Conservation (phyloP, 2,329 filamentous ascomycete genomes). For the Pseudogymnoascus sp. region DNA sequence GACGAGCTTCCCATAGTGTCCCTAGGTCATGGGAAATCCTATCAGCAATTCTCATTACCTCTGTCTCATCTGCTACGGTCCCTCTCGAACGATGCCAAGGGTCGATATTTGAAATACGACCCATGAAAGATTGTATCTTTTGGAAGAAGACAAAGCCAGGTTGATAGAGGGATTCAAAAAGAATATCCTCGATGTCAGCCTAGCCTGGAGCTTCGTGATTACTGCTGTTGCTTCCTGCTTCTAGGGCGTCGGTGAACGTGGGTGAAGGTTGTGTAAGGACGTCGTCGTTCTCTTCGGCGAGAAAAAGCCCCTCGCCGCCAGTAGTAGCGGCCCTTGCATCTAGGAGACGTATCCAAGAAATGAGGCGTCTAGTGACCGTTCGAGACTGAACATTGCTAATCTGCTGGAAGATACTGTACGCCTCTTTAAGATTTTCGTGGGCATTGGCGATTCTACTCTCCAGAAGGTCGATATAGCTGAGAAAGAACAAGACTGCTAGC, state of each 20-base stretch:
- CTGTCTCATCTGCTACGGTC: slow-evolving; percentile 50
- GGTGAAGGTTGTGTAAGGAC: slow-evolving; percentile 40
- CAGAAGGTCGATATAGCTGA: slow-evolving; percentile 46
- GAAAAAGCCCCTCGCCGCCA: slow-evolving; percentile 47
- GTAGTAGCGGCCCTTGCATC: slow-evolving; percentile 49
- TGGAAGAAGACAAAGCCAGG: slow-evolving; percentile 51
- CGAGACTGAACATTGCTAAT: slow-evolving; percentile 33
- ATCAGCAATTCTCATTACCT: slow-evolving; percentile 48
- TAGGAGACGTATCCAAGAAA: slow-evolving; percentile 48
- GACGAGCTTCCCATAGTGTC: slow-evolving; percentile 43
- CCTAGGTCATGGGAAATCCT: slow-evolving; percentile 44
- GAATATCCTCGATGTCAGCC: slow-evolving; percentile 35
- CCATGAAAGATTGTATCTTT: slow-evolving; percentile 50
- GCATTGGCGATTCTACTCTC: slow-evolving; percentile 38
- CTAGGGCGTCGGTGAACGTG: slow-evolving; percentile 31
- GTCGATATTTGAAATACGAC: slow-evolving; percentile 48
- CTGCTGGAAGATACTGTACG: slow-evolving; percentile 41
- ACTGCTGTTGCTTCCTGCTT: slow-evolving; percentile 27
- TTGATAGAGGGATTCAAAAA: slow-evolving; percentile 49
- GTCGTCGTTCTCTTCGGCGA: slow-evolving; percentile 42
- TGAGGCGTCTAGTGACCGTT: slow-evolving; percentile 38
- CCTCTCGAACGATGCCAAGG: slow-evolving; percentile 49
- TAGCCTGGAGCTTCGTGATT: slow-evolving; percentile 4
- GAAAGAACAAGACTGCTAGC: slow-evolving; percentile 45
- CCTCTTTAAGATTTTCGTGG: slow-evolving; percentile 42